Percentiles rank a stretch among this genome's conserved stretches.
Conservation (phyloP, 768 basidiomycete genomes). For the Mycena galopus region DNA sequence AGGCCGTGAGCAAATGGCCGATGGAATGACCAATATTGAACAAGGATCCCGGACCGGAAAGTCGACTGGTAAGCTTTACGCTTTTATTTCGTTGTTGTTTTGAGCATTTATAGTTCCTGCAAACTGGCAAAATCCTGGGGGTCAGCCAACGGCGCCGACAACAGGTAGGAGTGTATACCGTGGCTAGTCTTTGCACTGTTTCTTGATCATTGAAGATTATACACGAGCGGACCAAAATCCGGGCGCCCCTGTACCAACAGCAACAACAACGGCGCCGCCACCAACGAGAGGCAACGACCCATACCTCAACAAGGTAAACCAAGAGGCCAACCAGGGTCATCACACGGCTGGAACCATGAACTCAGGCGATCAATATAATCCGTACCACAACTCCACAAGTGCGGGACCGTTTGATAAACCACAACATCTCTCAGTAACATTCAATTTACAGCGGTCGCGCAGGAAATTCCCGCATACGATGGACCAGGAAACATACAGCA, state of each 20-base stretch:
- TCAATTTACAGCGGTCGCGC: constrained; percentile 5
- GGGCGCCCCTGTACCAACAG: not conserved
- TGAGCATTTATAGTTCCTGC: not conserved
- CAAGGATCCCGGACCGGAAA: not conserved
- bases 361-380: not conserved
- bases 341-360: not conserved
- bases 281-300: not conserved
- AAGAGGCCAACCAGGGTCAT: not conserved
- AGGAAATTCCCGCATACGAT: constrained; percentile 28
- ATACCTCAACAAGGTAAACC: not conserved
- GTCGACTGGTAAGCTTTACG: not conserved
- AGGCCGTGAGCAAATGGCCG: constrained; percentile 20
- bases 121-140: not conserved
- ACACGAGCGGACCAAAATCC: not conserved
- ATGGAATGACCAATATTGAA: constrained; percentile 1
- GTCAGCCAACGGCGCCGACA: not conserved
- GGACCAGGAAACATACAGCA: constrained; percentile 27
- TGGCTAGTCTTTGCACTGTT: not conserved
- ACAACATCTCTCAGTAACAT: not conserved
- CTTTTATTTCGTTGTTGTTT: not conserved
- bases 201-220: not conserved
- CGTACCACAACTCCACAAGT: constrained; percentile 21
- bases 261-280: not conserved
- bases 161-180: not conserved
- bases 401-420: not conserved